Percentiles rank a stretch among this genome's conserved stretches.
Evolutionary conservation across 2,329 filamentous ascomycete genomes (phyloP).

Genomic region (Microdochium trichocladiopsis): DNA sequence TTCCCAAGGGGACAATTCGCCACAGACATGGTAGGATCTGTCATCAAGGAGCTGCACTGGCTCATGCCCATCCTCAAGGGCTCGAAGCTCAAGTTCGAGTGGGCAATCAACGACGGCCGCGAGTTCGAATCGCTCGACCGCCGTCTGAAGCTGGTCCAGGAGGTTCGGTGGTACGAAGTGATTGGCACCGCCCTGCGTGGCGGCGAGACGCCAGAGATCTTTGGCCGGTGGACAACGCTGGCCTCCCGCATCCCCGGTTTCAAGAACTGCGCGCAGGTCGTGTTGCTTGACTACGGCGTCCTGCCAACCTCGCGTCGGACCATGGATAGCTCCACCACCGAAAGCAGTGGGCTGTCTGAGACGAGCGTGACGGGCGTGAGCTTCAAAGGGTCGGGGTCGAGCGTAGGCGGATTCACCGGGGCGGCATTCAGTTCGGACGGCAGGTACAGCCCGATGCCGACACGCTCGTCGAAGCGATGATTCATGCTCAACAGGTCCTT

Average conservation of each 20-base stretch:
- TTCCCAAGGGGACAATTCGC: slow-evolving; percentile 1
- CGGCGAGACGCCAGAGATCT: background rate
- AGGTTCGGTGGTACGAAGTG: slow-evolving; percentile 1
- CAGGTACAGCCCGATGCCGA: background rate
- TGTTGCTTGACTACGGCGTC: slow-evolving; percentile 1
- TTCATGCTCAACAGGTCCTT: background rate
- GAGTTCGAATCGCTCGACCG: background rate
- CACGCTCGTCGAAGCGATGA: background rate
- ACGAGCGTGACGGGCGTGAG: background rate
- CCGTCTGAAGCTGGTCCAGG: background rate
- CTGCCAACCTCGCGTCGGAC: background rate
- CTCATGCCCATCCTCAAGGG: slow-evolving; percentile 1
- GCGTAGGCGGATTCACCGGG: background rate
- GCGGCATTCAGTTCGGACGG: background rate
- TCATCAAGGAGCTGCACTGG: slow-evolving; percentile 2
- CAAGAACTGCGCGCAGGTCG: slow-evolving; percentile 2
- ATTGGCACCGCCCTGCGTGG: background rate
- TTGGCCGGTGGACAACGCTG: slow-evolving; percentile 1
- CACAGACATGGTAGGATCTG: slow-evolving; percentile 1
- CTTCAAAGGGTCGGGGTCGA: background rate
- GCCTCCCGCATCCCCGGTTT: slow-evolving; percentile 1
- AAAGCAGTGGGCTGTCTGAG: background rate
- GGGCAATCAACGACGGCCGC: slow-evolving; percentile 2
- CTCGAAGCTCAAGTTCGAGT: background rate
- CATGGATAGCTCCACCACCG: background rate